Base-by-base conservation (phyloP, 208 protist genomes). In the Crithidia thermophila region DNA sequence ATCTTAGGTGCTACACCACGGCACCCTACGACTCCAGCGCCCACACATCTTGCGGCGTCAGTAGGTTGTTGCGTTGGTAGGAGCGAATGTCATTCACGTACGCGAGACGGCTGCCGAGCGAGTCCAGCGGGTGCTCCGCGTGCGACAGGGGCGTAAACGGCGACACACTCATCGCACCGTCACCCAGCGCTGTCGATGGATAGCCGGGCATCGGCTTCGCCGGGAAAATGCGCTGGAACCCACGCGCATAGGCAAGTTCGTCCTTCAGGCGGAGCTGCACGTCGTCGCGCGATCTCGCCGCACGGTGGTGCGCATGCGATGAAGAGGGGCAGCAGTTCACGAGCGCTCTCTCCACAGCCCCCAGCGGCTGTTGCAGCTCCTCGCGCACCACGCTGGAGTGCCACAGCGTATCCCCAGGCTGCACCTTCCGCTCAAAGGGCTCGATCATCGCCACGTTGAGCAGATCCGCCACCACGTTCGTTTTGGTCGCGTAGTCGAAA, bases 401-500 rank as follows among this genome's bases (percentile, higher is more conserved):
- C 53, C 64, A 61, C 18, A 77, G 64, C 4, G 72, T 45, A 20
- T 37, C 31, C n/a, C 64, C 59, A 0, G 47, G 61, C 5, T 61
- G 9, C n/a, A 57, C 60, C 1, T 16, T 53, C 7, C 84, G 76
- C 53, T 83, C 84, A 77, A 96, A 94, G 0, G 87, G 88, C 73
- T 94, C 83, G 25, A 94, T 58, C 73, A 91, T 84, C 11, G 79
- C 79, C 21, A 98, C 46, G 67, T 98, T 96, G 7, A 98, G 77
- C 45, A 97, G 42, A 66, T 97, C 89, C 0, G 94, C 55, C 27
- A 94, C 69, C n/a, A 98, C 77, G 52, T 88, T 93, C 3, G 78
- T 91, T 60, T 98, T 98, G 6, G 91, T 85, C 8, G 77, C 59
- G 65, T 97, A 93, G 68, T 98, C 94, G 39, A 98, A 84, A 3